A percentile compares a stretch with the other conserved stretches of the same genome.
Conservation (phyloP, 73 alveolate genomes). For the Symbiodinium natans region DNA sequence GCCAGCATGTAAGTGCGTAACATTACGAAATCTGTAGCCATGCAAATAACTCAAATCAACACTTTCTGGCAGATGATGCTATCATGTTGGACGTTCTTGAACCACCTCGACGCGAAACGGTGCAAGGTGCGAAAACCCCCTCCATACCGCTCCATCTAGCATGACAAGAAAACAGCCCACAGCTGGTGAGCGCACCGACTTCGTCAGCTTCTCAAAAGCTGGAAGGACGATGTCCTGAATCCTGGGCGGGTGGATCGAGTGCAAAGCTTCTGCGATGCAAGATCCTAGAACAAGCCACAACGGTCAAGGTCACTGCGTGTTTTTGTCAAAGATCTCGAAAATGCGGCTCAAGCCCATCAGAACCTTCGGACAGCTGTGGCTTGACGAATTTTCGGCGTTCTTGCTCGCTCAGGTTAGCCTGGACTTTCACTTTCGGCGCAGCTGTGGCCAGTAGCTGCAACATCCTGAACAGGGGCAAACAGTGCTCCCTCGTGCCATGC, state of each 20-base stretch:
- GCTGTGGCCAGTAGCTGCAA: conserved; percentile 88
- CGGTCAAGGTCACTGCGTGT: conserved; percentile 31
- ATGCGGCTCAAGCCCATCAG: conserved; percentile 91
- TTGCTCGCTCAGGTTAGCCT: conserved; percentile 10
- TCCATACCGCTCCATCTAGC: too few relatives aligned
- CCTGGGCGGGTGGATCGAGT: not conserved
- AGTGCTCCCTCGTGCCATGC: too few relatives aligned
- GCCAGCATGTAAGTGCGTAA: too few relatives aligned
- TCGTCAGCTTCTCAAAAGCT: conserved; percentile 82
- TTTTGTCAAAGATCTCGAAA: conserved; percentile 92
- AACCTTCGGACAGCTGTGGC: conserved; percentile 27
- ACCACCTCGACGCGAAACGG: too few relatives aligned
- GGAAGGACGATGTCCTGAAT: conserved; percentile 86
- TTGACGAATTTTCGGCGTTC: too few relatives aligned
- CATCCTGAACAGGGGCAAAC: conserved; percentile 41
- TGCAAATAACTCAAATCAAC: too few relatives aligned
- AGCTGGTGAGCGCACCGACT: conserved; percentile 38
- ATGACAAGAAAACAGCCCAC: too few relatives aligned
- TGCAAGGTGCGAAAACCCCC: too few relatives aligned
- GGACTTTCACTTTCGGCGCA: conserved; percentile 80
- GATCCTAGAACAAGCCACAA: not conserved
- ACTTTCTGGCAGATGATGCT: too few relatives aligned
- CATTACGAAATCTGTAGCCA: too few relatives aligned
- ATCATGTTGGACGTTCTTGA: not conserved
- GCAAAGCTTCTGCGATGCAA: not conserved